Conservation (phyloP, 2,329 filamentous ascomycete genomes). For the Xylariaceae sp. region DNA sequence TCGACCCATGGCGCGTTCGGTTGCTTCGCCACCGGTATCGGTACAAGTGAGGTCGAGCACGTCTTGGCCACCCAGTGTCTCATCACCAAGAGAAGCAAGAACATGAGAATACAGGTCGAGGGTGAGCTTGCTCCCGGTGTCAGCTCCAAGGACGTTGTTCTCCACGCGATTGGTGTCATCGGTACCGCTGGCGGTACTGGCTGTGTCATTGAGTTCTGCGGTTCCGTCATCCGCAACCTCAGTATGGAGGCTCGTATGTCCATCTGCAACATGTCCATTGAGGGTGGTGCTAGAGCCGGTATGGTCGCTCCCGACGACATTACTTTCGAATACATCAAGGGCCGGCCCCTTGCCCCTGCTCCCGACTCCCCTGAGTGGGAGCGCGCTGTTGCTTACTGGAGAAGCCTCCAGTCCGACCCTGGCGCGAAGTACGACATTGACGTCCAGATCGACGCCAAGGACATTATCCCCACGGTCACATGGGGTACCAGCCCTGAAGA, state of each 20-base stretch:
- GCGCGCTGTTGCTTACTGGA: constrained; percentile 83
- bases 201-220: constrained; percentile 94
- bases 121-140: constrained; percentile 86
- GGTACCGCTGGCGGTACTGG: constrained; percentile 94
- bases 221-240: constrained; percentile 80
- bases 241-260: constrained; percentile 99
- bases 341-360: constrained; percentile 80
- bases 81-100: constrained; percentile 92
- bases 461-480: constrained; percentile 87
- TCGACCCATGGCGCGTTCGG: constrained; percentile 97
- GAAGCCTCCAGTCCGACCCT: constrained; percentile 75
- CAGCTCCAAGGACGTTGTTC: constrained; percentile 90
- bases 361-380: constrained; percentile 84
- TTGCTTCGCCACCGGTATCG: constrained; percentile 90
- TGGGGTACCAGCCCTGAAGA: constrained; percentile 98
- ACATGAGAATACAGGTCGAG: constrained; percentile 96
- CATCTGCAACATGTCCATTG: constrained; percentile 99
- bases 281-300: constrained; percentile 88
- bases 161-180: constrained; percentile 88
- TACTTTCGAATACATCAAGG: constrained; percentile 94
- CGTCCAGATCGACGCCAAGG: constrained; percentile 83
- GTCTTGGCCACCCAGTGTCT: constrained; percentile 94
- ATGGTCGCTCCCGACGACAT: constrained; percentile 95
- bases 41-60: constrained; percentile 97
- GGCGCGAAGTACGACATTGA: constrained; percentile 86